phyloP scores from a whole-genome alignment of 2,329 filamentous ascomycete species.

The Ophiostoma quercus region DNA sequence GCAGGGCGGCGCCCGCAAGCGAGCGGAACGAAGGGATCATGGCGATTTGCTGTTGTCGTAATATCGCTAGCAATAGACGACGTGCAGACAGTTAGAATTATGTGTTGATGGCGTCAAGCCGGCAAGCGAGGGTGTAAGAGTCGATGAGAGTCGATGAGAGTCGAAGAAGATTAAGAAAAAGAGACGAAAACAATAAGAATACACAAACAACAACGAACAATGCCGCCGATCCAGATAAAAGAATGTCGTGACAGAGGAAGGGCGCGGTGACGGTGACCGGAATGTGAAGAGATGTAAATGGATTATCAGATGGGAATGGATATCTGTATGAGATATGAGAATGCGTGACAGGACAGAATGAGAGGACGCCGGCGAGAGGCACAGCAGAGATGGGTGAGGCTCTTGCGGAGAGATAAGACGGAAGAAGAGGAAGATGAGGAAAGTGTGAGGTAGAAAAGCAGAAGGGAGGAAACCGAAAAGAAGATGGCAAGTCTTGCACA shows the following conservation, averaged over 20 bases:
- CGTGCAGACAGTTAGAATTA: neutral
- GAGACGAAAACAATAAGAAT: neutral
- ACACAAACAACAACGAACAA: neutral
- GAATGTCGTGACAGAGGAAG: neutral
- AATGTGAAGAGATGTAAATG: neutral
- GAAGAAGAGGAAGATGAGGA: neutral
- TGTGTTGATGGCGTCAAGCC: slow-evolving; percentile 1
- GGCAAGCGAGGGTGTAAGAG: neutral
- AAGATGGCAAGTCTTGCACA: neutral
- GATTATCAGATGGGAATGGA: neutral
- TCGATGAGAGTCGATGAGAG: too few species aligned
- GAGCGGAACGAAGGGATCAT: slow-evolving; percentile 1
- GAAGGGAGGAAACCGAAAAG: neutral
- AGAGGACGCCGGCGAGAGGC: slow-evolving; percentile 9
- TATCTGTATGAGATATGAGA: neutral
- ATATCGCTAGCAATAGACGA: neutral
- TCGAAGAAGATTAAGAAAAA: neutral
- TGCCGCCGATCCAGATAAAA: neutral
- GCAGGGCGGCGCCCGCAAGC: neutral
- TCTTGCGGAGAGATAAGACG: neutral
- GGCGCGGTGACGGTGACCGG: neutral
- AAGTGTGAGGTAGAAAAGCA: neutral
- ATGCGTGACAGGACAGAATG: neutral
- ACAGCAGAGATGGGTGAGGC: neutral
- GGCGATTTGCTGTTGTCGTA: neutral